Evolutionary conservation across 75 land plant species (phyloP).

Genomic region (Pseudotsuga menziesii): DNA sequence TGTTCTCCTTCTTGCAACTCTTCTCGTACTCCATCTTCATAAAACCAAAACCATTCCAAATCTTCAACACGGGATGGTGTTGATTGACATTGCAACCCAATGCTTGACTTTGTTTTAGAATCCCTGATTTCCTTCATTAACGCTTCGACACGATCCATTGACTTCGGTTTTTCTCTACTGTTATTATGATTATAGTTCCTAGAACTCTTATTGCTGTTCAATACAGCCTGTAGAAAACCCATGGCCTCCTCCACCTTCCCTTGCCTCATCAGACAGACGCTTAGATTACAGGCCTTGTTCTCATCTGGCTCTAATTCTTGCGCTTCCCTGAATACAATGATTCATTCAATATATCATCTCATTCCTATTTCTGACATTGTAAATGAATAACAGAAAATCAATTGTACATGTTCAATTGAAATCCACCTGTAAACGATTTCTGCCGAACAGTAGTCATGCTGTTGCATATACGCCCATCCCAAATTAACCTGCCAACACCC

Average conservation of each 20-base stretch:
- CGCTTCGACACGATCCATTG: background rate
- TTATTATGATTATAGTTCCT: too few species aligned
- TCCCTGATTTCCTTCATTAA: background rate
- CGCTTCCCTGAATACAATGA: background rate
- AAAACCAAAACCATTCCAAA: too few species aligned
- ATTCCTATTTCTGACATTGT: too few species aligned
- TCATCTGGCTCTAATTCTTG: conserved; percentile 19
- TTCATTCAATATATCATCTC: background rate
- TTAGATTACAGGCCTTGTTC: conserved; percentile 32
- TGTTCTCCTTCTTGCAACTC: too few species aligned
- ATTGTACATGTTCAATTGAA: too few species aligned
- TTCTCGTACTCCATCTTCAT: too few species aligned
- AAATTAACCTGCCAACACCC: conserved; percentile 65
- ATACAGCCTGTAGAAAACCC: background rate
- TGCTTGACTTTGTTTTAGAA: background rate
- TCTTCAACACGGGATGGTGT: too few species aligned
- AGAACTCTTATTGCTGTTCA: background rate
- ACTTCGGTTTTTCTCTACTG: background rate
- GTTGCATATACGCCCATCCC: conserved; percentile 98
- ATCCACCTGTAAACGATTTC: conserved; percentile 36
- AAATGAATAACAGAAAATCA: too few species aligned
- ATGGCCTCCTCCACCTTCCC: conserved; percentile 22
- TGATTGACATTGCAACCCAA: background rate
- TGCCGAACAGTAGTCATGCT: conserved; percentile 40
- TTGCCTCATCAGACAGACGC: conserved; percentile 28